Base-by-base conservation (phyloP, 768 basidiomycete genomes). In the Collybiopsis luxurians region DNA sequence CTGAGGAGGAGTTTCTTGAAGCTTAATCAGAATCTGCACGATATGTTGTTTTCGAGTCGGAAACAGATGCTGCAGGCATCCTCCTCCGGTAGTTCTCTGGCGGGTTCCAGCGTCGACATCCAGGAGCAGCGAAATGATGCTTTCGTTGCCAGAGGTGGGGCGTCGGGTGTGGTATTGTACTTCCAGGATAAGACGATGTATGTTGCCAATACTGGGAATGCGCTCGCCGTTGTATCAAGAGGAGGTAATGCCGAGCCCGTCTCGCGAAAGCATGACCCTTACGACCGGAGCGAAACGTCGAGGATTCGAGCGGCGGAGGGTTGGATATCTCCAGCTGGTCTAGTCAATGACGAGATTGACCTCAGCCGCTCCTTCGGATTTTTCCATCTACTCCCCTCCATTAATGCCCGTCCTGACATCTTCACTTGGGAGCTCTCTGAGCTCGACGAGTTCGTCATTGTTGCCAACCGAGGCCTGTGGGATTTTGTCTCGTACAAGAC, bases 331-430 rank as follows among this genome's bases (percentile, higher is more conserved):
- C 90, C 92, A 11, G 84, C 87, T 47, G 96, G 96, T 2, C 76
- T 89, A 45, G 87, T 99, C 59, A 96, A 95, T 70, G 93, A 96
- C 65, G 90, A 95, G 64, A 83, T 91, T 61, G 90, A 93, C 61
- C 82, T 92, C 3, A 95, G 95, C n/a, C 81, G 95, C 47, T 88
- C 92, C 0, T 98, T 98, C 71, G 97, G 97, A 0, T 93, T 89
- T 72, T 98, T 86, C 75, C 86, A 92, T 64, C 83, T 92, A 24
- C 80, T 93, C 45, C 96, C 95, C 0, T 85, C 95, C 31, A 82
- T 98, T 69, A 96, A 96, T 66, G 87, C 97, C 0, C 80, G 89
- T 5, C 96, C 97, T 0, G 83, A 92, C 67, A 82, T 96, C 59
- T 76, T 75, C 61, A 76, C 75, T 3, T 84, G 87, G 60, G 79